Base-by-base conservation (phyloP, 2,329 filamentous ascomycete species). In the Leptographium procerum region DNA sequence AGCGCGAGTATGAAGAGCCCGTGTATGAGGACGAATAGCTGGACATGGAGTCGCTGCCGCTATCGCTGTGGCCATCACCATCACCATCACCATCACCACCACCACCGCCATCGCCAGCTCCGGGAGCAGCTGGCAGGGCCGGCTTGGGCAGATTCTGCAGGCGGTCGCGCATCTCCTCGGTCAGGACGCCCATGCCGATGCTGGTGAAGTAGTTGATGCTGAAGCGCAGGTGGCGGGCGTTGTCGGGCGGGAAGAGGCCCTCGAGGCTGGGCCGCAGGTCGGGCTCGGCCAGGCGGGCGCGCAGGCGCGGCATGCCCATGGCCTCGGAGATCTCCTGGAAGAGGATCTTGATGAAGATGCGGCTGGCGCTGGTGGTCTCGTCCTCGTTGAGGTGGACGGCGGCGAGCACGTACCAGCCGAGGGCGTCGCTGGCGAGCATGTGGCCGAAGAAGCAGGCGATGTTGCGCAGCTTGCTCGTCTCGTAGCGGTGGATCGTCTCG, bases 141-240 rank as follows among this genome's bases (percentile, higher is more conserved):
- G 91, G 91, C 69, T 95, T 94, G 14, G 91, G 91, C 72, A 95
- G 83, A 68, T 91, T 96, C 70, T 91, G 88, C 59, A 99, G 79
- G 69, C 87, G 85, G 67, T 95, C 89, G 71, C 94, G 86, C 90
- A 96, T 95, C 64, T 91, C 88, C 69, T 99, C 94, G 2, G 94
- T 99, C 61, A 99, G 80, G 28, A 83, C 84, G 69, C 94, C 94
- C 88, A 99, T 95, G 60, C 91, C 91, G 66, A 99, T 95, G 67
- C 91, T 94, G 11, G 94, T 99, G 71, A 99, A 97, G 79, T 96
- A 99, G 74, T 99, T 99, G 84, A 99, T 96, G 55, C 91, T 89
- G 77, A 99, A 99, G 57, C 92, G 85, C 45, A 91, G 91, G 72
- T 96, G 94, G 68, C 89, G 86, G 28, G 91, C 84, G 67, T 91